A percentile compares a stretch with the other conserved stretches of the same genome.
phyloP scores from a whole-genome alignment of 306 rosid species.

The Dalbergia oliveri region DNA sequence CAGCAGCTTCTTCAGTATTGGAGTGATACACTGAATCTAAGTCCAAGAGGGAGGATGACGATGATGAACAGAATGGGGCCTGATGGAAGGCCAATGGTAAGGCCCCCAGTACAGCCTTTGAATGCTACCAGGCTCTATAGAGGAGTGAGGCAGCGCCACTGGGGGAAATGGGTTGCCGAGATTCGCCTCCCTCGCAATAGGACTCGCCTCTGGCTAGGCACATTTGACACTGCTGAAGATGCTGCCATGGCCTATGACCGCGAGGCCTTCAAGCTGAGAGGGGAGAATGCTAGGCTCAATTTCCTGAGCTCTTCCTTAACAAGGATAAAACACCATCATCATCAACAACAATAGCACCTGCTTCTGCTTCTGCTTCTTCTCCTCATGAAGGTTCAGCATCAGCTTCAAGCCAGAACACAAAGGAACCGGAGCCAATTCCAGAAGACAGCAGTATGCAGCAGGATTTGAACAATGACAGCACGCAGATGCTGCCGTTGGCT shows the following conservation, averaged over 20 bases:
- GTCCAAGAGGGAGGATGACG: constrained; percentile 73
- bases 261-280: constrained; percentile 86
- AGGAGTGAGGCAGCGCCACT: constrained; percentile 95
- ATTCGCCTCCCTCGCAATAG: constrained; percentile 90
- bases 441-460: constrained; percentile 17
- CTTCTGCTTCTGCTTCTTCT: constrained; percentile 44
- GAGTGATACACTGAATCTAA: constrained; percentile 71
- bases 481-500: constrained; percentile 42
- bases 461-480: constrained; percentile 35
- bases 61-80: constrained; percentile 67
- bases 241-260: constrained; percentile 96
- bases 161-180: constrained; percentile 99
- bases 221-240: constrained; percentile 90
- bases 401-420: constrained; percentile 33
- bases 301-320: constrained; percentile 76
- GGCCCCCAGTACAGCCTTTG: constrained; percentile 60
- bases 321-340: constrained; percentile 53
- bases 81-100: constrained; percentile 57
- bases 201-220: constrained; percentile 91
- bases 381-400: constrained; percentile 43
- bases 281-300: constrained; percentile 89
- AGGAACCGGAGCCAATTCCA: constrained; percentile 44
- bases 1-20: constrained; percentile 68
- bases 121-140: constrained; percentile 78
- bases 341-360: constrained; percentile 41